phyloP scores from a whole-genome alignment of 2,329 filamentous ascomycete genomes.

The Scedosporium aurantiacum region DNA sequence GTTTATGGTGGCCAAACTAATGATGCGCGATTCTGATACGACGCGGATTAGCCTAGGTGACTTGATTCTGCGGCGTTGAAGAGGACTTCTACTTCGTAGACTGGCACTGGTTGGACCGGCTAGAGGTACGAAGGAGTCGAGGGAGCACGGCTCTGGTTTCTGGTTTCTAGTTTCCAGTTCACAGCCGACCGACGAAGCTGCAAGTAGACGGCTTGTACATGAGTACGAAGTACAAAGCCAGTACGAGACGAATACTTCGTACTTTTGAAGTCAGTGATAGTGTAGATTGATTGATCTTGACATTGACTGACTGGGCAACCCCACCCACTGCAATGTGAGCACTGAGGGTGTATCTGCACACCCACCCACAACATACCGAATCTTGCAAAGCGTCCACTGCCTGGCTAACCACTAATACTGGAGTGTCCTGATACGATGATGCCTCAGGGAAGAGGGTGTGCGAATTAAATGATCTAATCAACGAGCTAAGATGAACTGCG shows the following conservation, averaged over 20 bases:
- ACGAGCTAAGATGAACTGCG: neutral
- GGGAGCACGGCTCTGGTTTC: too few relatives aligned
- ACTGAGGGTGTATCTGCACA: neutral
- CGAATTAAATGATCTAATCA: too few relatives aligned
- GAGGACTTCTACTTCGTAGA: too few relatives aligned
- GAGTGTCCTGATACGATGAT: too few relatives aligned
- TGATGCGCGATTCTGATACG: neutral
- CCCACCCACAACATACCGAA: neutral
- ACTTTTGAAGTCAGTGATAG: neutral
- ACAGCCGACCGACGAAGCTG: neutral
- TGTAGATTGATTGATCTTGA: too few relatives aligned
- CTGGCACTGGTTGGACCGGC: too few relatives aligned
- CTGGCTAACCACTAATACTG: too few relatives aligned
- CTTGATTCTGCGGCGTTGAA: neutral
- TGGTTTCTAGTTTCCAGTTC: too few relatives aligned
- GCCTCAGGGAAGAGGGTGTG: too few relatives aligned
- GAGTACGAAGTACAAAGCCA: neutral
- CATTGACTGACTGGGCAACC: neutral
- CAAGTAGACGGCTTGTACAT: neutral
- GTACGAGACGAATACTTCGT: neutral
- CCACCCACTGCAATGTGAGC: too few relatives aligned
- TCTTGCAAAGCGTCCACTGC: too few relatives aligned
- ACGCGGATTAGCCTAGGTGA: neutral
- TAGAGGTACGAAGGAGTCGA: too few relatives aligned
- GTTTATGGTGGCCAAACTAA: neutral